Evolutionary conservation across 306 rosid genomes (phyloP).

Genomic region (Cicer judaicum): DNA sequence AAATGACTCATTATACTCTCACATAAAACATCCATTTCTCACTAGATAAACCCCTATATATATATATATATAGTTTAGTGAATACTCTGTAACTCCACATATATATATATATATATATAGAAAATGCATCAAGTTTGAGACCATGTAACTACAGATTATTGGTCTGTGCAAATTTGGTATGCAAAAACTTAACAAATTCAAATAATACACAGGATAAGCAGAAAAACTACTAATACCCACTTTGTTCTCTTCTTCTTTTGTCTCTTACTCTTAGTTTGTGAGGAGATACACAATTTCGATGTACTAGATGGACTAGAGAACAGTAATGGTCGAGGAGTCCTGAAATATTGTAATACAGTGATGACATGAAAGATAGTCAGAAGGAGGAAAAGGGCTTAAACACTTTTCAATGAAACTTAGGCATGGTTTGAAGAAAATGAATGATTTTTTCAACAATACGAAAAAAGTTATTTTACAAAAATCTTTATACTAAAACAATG

Average conservation of each 20-base stretch:
- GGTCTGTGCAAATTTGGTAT: slow-evolving; percentile 26
- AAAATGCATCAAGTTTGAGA: slow-evolving; percentile 37
- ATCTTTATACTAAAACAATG: slow-evolving; percentile 1
- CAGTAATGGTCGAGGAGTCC: slow-evolving; percentile 58
- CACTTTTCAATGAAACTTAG: slow-evolving; percentile 23
- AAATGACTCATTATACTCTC: no score
- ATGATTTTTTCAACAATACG: slow-evolving; percentile 7
- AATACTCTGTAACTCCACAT: no score
- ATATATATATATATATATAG: not conserved
- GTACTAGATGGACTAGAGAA: slow-evolving; percentile 56
- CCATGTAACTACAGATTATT: slow-evolving; percentile 24
- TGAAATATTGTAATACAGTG: slow-evolving; percentile 49
- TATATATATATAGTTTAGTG: no score
- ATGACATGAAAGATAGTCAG: slow-evolving; percentile 36
- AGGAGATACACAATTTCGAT: slow-evolving; percentile 53
- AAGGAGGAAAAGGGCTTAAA: slow-evolving; percentile 24
- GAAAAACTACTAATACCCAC: slow-evolving; percentile 64
- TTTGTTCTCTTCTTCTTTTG: slow-evolving; percentile 69
- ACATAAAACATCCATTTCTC: no score
- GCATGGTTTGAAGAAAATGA: slow-evolving; percentile 37
- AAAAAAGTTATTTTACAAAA: slow-evolving; percentile 17
- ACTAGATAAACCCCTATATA: no score
- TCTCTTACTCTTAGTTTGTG: slow-evolving; percentile 63
- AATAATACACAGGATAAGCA: slow-evolving; percentile 26
- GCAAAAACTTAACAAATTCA: slow-evolving; percentile 27